Base-by-base conservation (phyloP, 164 flowering plant genomes). In the Magnolia sinica region DNA sequence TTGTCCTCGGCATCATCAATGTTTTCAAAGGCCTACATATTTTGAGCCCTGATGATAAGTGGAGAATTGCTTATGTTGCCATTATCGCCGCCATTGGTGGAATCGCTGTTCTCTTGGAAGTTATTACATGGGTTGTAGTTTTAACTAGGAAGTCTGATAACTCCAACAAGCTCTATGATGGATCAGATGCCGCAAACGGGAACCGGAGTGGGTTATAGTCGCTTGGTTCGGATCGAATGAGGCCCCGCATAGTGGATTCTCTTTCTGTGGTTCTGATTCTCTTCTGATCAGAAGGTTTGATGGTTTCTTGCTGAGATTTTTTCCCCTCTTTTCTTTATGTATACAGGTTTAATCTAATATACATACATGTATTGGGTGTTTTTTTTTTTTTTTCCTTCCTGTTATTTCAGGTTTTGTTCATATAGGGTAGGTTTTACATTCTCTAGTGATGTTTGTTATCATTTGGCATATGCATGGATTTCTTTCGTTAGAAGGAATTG, bases 1-100 rank as follows among this genome's bases (percentile, higher is more conserved):
- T 91, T n/a, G 50, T 91, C 66, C 87, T 95, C 20, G 89, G 95
- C 70, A 80, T 93, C 77, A 22, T 89, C 79, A 95, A 95, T 73
- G 86, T 93, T 31, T 90, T 89, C 82, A 89, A 90, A 75, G 98
- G 98, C n/a, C 72, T 91, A 0, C 71, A 76, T 72, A 93, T 95
- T 3, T 77, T 95, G 73, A 50, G 74, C 1, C 96, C 94, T 3
- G 88, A 19, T 1, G 65, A 83, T 73, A 85, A 87, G 76, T 91
- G 90, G 90, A 89, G 73, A 70, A 27, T 68, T 1, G 87, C 89
- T 11, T 95, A 93, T 75, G 76, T 85, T 0, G 45, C 77, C 3
- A 68, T 87, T 58, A 74, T 93, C 1, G 66, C 71, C 5, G 74
- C 72, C 5, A 76, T 91, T 74, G 97, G 87, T 18, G 93, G 66